Percentiles rank a stretch among this genome's conserved stretches.
Conservation (phyloP, 176 grass and related monocot species). For the Aegilops sharonensis region DNA sequence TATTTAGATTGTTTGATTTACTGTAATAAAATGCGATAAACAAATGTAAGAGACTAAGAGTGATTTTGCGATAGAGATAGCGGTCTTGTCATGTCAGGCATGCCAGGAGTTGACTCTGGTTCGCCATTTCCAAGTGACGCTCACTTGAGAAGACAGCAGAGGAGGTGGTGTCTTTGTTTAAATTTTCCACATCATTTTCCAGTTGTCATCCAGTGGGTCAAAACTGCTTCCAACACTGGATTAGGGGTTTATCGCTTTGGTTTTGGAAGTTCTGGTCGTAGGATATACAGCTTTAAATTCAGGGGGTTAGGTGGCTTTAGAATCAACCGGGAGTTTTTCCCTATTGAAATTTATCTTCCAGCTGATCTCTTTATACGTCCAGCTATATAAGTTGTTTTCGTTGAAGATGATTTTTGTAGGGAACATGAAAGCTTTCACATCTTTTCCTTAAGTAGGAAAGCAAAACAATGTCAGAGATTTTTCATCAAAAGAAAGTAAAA, state of each 20-base stretch:
- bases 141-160: not conserved
- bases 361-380: not conserved
- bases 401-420: too few relatives aligned
- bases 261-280: not conserved
- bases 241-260: not conserved
- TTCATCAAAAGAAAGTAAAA: not conserved
- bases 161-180: not conserved
- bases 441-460: not conserved
- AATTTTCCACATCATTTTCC: not conserved
- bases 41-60: not conserved
- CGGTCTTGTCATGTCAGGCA: not conserved
- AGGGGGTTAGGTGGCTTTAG: not conserved
- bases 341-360: not conserved
- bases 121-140: not conserved
- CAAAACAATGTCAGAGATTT: not conserved
- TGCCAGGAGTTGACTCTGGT: not conserved
- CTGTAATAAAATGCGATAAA: not conserved
- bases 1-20: slow-evolving; percentile 12
- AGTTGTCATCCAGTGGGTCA: not conserved
- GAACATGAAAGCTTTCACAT: too few relatives aligned
- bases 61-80: not conserved
- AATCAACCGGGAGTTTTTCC: not conserved
- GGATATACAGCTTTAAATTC: not conserved
- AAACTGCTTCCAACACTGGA: not conserved
- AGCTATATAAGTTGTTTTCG: too few relatives aligned